A percentile compares a stretch with the other conserved stretches of the same genome.
Conservation (phyloP, 345 rosid genomes). For the Salix arbutifolia region DNA sequence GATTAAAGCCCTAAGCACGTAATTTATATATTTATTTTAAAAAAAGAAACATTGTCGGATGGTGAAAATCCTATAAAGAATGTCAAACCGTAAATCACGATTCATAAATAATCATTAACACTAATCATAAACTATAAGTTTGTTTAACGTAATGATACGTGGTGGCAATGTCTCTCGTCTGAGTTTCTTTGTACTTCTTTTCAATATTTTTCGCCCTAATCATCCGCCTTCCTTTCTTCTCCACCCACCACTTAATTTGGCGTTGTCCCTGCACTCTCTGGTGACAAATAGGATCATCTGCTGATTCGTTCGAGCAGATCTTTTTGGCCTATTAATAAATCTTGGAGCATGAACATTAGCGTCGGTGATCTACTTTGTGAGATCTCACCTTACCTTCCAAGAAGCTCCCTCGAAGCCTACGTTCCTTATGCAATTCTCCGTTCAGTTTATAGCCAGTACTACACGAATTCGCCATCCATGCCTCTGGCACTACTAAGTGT, state of each 20-base stretch:
- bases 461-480: constrained; percentile 61
- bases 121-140: neutral
- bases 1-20: constrained; percentile 15
- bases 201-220: neutral
- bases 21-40: neutral
- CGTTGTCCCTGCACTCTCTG: constrained; percentile 18
- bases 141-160: constrained; percentile 5
- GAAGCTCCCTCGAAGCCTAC: constrained; percentile 82
- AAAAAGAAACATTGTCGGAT: neutral
- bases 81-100: neutral
- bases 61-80: neutral
- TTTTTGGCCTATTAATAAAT: neutral
- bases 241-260: constrained; percentile 20
- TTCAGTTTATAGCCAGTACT: constrained; percentile 86
- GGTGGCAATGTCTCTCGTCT: constrained; percentile 9
- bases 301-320: neutral
- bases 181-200: neutral
- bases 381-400: constrained; percentile 81
- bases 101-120: neutral
- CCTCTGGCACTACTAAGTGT: constrained; percentile 44
- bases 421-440: constrained; percentile 82
- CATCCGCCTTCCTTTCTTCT: neutral
- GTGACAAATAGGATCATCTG: constrained; percentile 11
- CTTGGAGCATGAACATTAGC: neutral
- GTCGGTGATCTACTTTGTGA: constrained; percentile 54